phyloP scores from a whole-genome alignment of 108 stramenopile species.

The Epipyxis sp. region DNA sequence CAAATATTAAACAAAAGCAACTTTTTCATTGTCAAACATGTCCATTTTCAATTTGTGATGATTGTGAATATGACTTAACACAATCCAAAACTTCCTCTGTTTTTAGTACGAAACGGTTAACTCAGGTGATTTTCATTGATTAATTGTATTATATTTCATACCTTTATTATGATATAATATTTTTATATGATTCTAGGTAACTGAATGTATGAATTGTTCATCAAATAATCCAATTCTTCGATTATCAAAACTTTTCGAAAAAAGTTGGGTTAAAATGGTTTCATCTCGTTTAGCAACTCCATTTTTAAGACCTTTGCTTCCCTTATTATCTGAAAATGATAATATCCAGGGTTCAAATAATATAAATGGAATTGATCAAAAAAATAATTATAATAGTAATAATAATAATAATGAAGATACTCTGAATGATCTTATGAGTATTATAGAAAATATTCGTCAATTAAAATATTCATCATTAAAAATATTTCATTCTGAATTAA shows the following conservation, averaged over 20 bases:
- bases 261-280: neutral
- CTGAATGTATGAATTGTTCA: neutral
- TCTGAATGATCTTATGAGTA: too few species aligned
- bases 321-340: too few species aligned
- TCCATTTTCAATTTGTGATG: neutral
- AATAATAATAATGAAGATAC: too few species aligned
- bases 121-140: neutral
- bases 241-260: neutral
- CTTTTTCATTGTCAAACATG: too few species aligned
- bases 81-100: neutral
- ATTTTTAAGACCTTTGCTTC: slow-evolving; percentile 4
- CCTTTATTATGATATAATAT: neutral
- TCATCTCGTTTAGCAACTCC: neutral
- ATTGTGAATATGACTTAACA: neutral
- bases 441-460: too few species aligned
- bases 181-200: neutral
- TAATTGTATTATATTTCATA: neutral
- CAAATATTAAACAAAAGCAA: too few species aligned
- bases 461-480: too few species aligned
- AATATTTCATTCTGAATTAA: too few species aligned
- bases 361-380: too few species aligned
- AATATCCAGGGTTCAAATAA: too few species aligned
- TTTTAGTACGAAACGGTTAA: neutral
- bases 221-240: neutral
- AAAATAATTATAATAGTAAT: too few species aligned